Evolutionary conservation across 2,329 filamentous ascomycete species (phyloP).

Genomic region (Ophiosphaerella herpotricha): DNA sequence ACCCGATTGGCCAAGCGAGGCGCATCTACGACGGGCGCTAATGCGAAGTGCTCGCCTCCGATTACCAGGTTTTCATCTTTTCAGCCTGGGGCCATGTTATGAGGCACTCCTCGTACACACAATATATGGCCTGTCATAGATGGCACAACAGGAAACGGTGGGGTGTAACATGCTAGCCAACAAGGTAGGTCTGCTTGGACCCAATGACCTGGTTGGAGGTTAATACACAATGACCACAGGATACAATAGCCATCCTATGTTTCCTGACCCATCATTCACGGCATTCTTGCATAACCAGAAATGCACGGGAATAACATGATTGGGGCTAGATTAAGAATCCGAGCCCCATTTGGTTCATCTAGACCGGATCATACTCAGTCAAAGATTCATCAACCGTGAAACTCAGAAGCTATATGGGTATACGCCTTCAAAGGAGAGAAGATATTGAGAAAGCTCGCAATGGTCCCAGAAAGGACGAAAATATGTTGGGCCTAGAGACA

Average conservation of each 20-base stretch:
- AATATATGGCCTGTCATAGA: constrained; percentile 21
- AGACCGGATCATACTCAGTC: neutral
- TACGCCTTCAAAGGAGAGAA: too few relatives aligned
- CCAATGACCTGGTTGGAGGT: constrained; percentile 35
- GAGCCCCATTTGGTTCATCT: neutral
- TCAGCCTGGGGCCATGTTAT: constrained; percentile 14
- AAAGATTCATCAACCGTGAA: too few relatives aligned
- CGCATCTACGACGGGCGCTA: constrained; percentile 22
- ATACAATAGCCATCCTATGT: constrained; percentile 22
- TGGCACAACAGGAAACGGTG: constrained; percentile 45
- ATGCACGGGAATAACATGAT: neutral
- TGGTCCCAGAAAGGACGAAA: too few relatives aligned
- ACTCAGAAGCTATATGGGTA: too few relatives aligned
- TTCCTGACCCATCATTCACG: constrained; percentile 13
- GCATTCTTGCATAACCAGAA: neutral
- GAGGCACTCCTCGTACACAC: constrained; percentile 19
- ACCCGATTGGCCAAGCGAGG: constrained; percentile 23
- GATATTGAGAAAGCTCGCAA: too few relatives aligned
- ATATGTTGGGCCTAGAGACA: too few relatives aligned
- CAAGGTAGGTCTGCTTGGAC: constrained; percentile 9
- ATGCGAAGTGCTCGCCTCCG: constrained; percentile 16
- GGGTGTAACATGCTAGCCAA: constrained; percentile 20
- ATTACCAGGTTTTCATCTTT: constrained; percentile 22
- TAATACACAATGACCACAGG: constrained; percentile 5
- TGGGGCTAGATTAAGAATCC: neutral